A percentile compares a stretch with the other conserved stretches of the same genome.
phyloP scores from a whole-genome alignment of 371 early-diverging fungal species.

The Lichtheimia corymbifera region DNA sequence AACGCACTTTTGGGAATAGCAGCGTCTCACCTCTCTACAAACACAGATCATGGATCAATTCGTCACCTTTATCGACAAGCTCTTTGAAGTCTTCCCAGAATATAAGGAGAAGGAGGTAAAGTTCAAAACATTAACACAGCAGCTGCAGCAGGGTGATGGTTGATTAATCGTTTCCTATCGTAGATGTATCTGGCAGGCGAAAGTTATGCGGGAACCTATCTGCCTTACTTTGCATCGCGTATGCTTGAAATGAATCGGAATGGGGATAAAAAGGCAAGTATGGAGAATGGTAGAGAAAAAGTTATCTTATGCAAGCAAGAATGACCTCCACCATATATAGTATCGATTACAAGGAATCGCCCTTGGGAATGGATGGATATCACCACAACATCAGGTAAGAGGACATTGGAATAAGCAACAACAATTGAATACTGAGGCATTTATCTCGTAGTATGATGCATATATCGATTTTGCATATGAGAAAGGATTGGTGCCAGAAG shows the following conservation, averaged over 20 bases:
- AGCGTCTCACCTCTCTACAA: neutral
- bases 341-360: conserved; percentile 67
- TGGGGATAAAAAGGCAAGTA: conserved; percentile 13
- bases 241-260: conserved; percentile 60
- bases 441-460: conserved; percentile 49
- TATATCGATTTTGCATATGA: conserved; percentile 50
- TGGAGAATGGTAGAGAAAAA: no score
- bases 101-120: conserved; percentile 49
- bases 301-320: no score
- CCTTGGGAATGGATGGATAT: conserved; percentile 94
- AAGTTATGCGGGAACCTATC: conserved; percentile 85
- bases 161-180: no score
- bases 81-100: conserved; percentile 67
- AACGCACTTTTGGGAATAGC: neutral
- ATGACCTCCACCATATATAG: conserved; percentile 11
- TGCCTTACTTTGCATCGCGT: conserved; percentile 74
- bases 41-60: conserved; percentile 57
- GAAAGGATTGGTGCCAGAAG: conserved; percentile 36
- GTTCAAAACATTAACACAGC: conserved; percentile 7
- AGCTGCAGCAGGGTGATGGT: neutral
- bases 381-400: conserved; percentile 73
- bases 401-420: neutral
- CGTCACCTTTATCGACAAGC: conserved; percentile 60
- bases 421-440: neutral
- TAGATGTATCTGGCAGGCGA: conserved; percentile 85